Conservation (phyloP, 2,329 filamentous ascomycete species). For the Epichloe elymi region DNA sequence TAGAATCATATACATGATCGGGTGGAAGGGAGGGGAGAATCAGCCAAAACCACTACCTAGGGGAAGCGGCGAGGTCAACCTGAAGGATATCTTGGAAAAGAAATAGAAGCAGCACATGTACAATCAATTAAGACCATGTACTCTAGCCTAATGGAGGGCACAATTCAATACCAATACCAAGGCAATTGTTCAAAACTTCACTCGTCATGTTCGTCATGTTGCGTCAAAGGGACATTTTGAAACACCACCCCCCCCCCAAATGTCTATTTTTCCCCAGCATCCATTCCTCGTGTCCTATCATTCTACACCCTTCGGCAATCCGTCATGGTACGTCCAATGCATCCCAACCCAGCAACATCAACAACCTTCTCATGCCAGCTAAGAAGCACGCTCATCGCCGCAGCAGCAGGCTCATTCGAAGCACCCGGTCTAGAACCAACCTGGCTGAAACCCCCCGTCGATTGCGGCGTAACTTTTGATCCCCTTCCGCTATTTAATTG, state of each 20-base stretch:
- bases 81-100: conserved; percentile 63
- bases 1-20: conserved; percentile 95
- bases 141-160: neutral
- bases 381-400: conserved; percentile 89
- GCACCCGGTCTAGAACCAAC: conserved; percentile 42
- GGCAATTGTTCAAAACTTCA: neutral
- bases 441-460: conserved; percentile 71
- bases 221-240: neutral
- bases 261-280: neutral
- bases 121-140: neutral
- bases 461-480: conserved; percentile 51
- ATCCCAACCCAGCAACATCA: conserved; percentile 80
- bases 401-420: conserved; percentile 56
- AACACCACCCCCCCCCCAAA: too few relatives aligned
- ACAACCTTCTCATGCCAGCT: conserved; percentile 99
- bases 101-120: conserved; percentile 18
- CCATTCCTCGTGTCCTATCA: neutral
- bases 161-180: neutral
- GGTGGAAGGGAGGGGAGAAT: conserved; percentile 76
- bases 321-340: conserved; percentile 89
- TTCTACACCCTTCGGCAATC: conserved; percentile 66
- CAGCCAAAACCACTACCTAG: conserved; percentile 70
- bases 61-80: conserved; percentile 79
- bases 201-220: neutral
- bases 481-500: conserved; percentile 19